Evolutionary conservation across 768 basidiomycete species (phyloP).

Genomic region (Naganishia vaughanmartiniae): DNA sequence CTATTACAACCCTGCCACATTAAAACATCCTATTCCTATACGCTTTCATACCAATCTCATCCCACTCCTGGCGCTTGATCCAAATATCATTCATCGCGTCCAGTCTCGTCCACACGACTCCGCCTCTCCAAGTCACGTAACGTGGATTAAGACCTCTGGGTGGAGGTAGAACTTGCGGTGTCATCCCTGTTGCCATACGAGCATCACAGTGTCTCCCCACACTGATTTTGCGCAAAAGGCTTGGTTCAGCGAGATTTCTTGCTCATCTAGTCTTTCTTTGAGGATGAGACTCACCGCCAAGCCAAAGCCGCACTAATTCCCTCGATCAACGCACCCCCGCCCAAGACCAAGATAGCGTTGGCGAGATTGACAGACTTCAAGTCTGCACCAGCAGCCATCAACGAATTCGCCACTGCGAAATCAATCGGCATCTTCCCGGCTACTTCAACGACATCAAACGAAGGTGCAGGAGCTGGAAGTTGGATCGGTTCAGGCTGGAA

Average conservation of each 20-base stretch:
- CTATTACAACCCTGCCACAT: background rate
- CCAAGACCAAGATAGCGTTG: slow-evolving; percentile 80
- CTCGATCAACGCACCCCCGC: slow-evolving; percentile 69
- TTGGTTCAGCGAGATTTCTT: background rate
- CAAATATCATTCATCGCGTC: slow-evolving; percentile 85
- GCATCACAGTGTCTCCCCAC: background rate
- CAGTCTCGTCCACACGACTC: slow-evolving; percentile 84
- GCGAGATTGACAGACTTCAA: slow-evolving; percentile 78
- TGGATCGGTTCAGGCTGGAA: slow-evolving; percentile 19
- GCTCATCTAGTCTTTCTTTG: background rate
- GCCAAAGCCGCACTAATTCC: slow-evolving; percentile 31
- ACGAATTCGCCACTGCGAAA: slow-evolving; percentile 87
- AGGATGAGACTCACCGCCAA: slow-evolving; percentile 26
- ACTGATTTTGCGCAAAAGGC: background rate
- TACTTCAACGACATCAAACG: slow-evolving; percentile 70
- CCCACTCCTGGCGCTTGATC: slow-evolving; percentile 79
- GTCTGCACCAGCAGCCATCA: slow-evolving; percentile 79
- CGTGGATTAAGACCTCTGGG: slow-evolving; percentile 89
- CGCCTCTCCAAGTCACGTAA: slow-evolving; percentile 92
- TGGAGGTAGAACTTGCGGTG: slow-evolving; percentile 80
- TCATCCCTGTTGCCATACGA: background rate
- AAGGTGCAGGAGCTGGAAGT: slow-evolving; percentile 27
- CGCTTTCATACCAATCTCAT: slow-evolving; percentile 52
- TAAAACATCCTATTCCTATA: slow-evolving; percentile 48
- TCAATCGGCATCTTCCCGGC: slow-evolving; percentile 87